Evolutionary conservation across 768 basidiomycete species (phyloP), one percentile per base, ranked within the genome.

Genomic region (Lactarius vividus): DNA sequence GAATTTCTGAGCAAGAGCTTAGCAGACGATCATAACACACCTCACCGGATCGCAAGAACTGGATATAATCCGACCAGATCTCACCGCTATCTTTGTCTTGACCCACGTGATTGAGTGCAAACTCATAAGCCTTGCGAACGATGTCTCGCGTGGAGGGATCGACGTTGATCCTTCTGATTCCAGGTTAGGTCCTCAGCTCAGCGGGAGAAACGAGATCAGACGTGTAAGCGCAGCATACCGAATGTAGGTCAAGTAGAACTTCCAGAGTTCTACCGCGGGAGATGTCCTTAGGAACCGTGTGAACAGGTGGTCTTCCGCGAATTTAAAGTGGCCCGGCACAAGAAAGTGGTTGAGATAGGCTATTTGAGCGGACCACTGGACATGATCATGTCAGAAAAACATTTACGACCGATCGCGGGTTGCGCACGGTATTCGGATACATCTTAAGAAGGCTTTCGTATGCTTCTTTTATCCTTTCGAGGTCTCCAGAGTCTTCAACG

Each of bases 1-100:
- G 44, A 40, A 39, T 44, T 13, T 49, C 63, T 62, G 57, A 61
- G 31, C 31, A 60, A 35, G 58, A 60, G 40, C 58, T 62, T 49
- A 62, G 60, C 18, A 57, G 65, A 69, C 53, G 57, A 66, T 66
- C 54, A 49, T 23, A 39, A 74, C 87, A 73, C 71, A 91, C 92
- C 79, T 91, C 90, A 49, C 86, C 89, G 18, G 86, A 83, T 69
- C 85, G 87, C 59, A 99, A 76, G 74, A 97, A 98, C 65, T 89
- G 85, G 73, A 98, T 91, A 72, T 96, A 98, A 72, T 98, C 96
- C 64, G 80, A 83, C 96, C 96, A 98, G 42, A 99, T 93, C 62
- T 90, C 87, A 10, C 91, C 92, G 62, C 92, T 90, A 67, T 96
- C 92, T 71, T 92, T 90, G 77, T 98, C 96, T 74, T 91, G 88